Evolutionary conservation across 805 yeast species (phyloP).

Genomic region (Osmozyma mogii): DNA sequence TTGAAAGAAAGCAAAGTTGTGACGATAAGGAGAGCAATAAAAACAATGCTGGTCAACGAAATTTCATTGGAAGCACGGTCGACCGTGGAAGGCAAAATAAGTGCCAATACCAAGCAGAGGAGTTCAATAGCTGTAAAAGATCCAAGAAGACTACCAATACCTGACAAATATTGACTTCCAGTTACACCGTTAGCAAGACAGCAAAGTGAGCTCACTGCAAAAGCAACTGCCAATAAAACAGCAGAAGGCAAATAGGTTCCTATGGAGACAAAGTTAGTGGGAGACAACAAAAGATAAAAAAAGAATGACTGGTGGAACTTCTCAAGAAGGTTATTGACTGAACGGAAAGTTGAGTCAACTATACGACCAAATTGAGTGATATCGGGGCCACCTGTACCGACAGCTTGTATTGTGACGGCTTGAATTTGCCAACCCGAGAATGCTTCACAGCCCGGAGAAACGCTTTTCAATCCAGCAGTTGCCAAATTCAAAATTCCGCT

Average conservation of each 20-base stretch:
- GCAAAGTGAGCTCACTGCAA: slow-evolving; percentile 60
- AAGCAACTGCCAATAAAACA: slow-evolving; percentile 59
- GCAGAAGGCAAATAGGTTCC: slow-evolving; percentile 91
- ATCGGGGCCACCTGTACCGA: slow-evolving; percentile 50
- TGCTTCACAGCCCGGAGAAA: slow-evolving; percentile 73
- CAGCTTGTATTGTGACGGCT: slow-evolving; percentile 72
- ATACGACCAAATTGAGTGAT: slow-evolving; percentile 89
- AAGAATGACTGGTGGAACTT: slow-evolving; percentile 96
- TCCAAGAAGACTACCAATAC: slow-evolving; percentile 18
- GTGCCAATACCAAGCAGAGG: slow-evolving; percentile 15
- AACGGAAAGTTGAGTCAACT: slow-evolving; percentile 77
- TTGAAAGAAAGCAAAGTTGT: slow-evolving; percentile 1
- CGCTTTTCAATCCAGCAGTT: slow-evolving; percentile 53
- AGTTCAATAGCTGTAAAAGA: slow-evolving; percentile 23
- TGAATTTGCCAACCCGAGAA: slow-evolving; percentile 96
- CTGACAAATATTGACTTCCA: slow-evolving; percentile 12
- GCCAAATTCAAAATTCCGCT: slow-evolving; percentile 65
- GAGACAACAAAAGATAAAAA: slow-evolving; percentile 77
- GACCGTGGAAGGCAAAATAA: slow-evolving; percentile 19
- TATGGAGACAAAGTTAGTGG: slow-evolving; percentile 78
- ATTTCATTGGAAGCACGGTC: slow-evolving; percentile 1
- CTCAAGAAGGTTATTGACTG: slow-evolving; percentile 86
- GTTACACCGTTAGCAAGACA: slow-evolving; percentile 39
- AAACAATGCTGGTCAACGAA: background rate
- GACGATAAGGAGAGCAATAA: slow-evolving; percentile 1